phyloP scores from a whole-genome alignment of 1,139 yeast species.

The Zygosaccharomyces sapae region DNA sequence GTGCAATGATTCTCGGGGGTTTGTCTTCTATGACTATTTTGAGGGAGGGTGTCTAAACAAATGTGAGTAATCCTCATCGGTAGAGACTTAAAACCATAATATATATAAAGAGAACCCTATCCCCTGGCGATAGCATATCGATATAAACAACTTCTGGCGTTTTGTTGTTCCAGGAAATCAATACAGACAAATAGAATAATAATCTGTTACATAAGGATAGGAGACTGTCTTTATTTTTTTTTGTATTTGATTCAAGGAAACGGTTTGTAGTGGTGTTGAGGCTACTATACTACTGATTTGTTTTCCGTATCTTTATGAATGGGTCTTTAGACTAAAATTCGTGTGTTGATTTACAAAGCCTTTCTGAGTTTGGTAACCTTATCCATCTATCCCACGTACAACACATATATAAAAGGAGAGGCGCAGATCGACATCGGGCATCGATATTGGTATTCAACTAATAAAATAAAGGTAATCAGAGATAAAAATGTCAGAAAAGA shows the following conservation, averaged over 20 bases:
- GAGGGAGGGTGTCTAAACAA: constrained; percentile 2
- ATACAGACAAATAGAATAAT: neutral
- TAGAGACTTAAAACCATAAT: neutral
- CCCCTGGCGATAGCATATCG: neutral
- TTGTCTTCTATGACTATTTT: constrained; percentile 4
- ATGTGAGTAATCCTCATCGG: constrained; percentile 7
- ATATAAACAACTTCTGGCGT: neutral
- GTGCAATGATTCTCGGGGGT: constrained; percentile 1
- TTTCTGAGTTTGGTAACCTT: constrained; percentile 1
- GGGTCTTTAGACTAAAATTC: constrained; percentile 3
- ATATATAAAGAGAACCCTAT: neutral
- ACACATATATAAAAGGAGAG: constrained; percentile 1
- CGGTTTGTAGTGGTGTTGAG: neutral
- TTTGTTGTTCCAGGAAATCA: neutral
- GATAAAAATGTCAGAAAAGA: constrained; percentile 13
- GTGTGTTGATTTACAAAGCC: neutral
- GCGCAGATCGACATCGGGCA: neutral
- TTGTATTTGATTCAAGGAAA: neutral
- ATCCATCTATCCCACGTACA: neutral
- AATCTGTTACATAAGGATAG: neutral
- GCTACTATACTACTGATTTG: neutral
- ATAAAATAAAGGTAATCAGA: constrained; percentile 1
- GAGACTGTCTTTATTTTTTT: neutral
- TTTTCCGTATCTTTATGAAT: neutral
- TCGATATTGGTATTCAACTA: neutral